Evolutionary conservation across 192 early-diverging fungal species (phyloP).

Genomic region (Entomortierella beljakovae): DNA sequence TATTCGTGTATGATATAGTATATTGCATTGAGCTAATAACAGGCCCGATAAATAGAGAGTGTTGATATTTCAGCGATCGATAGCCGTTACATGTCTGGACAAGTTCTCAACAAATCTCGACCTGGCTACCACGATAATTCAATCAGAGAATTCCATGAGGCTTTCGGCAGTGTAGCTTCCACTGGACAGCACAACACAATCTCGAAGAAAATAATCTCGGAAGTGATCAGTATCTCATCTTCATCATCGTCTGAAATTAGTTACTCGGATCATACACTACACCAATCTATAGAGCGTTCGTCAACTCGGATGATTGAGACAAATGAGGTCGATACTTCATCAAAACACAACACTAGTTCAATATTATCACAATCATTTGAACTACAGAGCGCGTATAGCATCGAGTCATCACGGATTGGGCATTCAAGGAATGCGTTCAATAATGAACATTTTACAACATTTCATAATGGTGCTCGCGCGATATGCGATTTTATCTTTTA

Average conservation of each 20-base stretch:
- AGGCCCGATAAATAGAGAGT: background rate
- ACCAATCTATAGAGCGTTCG: too few species aligned
- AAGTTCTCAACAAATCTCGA: background rate
- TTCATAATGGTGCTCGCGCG: background rate
- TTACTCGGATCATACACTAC: too few species aligned
- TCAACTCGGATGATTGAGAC: too few species aligned
- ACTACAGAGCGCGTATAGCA: constrained; percentile 20
- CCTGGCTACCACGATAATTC: constrained; percentile 5
- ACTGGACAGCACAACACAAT: background rate
- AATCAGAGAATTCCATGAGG: constrained; percentile 10
- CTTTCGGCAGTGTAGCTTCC: background rate
- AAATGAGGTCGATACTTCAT: too few species aligned
- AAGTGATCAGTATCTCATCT: too few species aligned
- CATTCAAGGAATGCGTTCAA: background rate
- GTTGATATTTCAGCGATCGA: constrained; percentile 21
- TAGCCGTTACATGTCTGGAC: constrained; percentile 10
- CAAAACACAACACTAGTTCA: too few species aligned
- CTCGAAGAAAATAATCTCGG: too few species aligned
- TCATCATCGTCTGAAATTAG: too few species aligned
- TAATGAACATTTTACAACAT: constrained; percentile 15
- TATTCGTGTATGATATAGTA: too few species aligned
- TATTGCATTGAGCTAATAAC: background rate
- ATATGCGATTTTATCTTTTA: constrained; percentile 45
- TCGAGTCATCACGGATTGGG: background rate
- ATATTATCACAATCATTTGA: constrained; percentile 24